Base-by-base conservation (phyloP, 495 filamentous ascomycete genomes). In the Penicillium daleae region DNA sequence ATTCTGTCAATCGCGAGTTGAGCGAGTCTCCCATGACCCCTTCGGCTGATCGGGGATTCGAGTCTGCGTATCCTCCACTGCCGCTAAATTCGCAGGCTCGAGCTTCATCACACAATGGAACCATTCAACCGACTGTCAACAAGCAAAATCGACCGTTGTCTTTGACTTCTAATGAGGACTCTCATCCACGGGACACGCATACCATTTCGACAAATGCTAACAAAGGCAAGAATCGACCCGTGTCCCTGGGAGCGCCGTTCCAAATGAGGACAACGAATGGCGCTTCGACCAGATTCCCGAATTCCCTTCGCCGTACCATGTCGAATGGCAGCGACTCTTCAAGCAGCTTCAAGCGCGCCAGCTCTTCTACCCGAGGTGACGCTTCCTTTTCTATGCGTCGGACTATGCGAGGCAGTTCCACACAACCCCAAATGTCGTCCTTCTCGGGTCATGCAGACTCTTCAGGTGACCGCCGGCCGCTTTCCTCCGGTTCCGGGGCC, bases 261-360 rank as follows among this genome's bases (percentile, higher is more conserved):
- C 66, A 66, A 10, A 60, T 60, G 49, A 60, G 33, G 12, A 31
- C 13, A 27, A 17, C 31, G 2, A 42, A 27, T 26, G 54, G 58
- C n/a, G 15, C 22, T 13, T 37, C 31, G 31, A 22, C 48, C 29
- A 37, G 33, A 19, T 62, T 62, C 27, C 66, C 66, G 26, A 26
- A 4, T 56, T 64, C 60, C 22, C 65, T 69, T 12, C 62, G 67
- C 24, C 74, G 82, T 4, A 73, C 65, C 0, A 62, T 67, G 60
- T 81, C 81, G 0, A 83, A 84, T 66, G 86, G 82, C 53, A 88
- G 85, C 57, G 86, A 87, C 63, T 86, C 83, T 6, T 84, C 83
- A 8, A 89, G 85, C 68, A 87, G 85, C 66, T 90, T 89, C 77
- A 83, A 79, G 61, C 82, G 82, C 60, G 67, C 75, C 29, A 72